Percentiles rank a stretch among this genome's conserved stretches.
These are phyloP conservation scores for Pseudopithomyces maydicus DNA, from an alignment of 2,329 filamentous ascomycete species.

Conservation along the genomic window DNA sequence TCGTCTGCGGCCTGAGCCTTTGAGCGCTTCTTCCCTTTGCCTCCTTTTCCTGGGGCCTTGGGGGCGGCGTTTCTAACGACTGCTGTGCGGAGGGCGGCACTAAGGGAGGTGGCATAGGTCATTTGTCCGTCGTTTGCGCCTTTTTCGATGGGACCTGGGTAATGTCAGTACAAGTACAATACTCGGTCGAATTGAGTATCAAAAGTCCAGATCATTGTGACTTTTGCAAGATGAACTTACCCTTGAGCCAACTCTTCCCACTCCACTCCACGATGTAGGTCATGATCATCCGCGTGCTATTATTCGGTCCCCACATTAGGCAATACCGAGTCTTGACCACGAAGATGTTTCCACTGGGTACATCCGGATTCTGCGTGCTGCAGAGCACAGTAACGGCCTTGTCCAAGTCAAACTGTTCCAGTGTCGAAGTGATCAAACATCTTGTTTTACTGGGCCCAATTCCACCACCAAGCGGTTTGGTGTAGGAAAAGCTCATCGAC, in stretches of 20 bases:
- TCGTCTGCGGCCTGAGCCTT: slow-evolving; percentile 59
- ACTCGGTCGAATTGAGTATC: not conserved
- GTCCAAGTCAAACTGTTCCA: slow-evolving; percentile 87
- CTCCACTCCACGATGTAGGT: slow-evolving; percentile 95
- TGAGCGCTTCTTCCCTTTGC: slow-evolving; percentile 58
- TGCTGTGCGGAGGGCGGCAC: slow-evolving; percentile 73
- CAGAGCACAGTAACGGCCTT: slow-evolving; percentile 83
- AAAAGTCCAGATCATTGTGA: not conserved
- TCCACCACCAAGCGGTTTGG: slow-evolving; percentile 82
- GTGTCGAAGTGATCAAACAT: slow-evolving; percentile 81
- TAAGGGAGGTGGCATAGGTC: slow-evolving; percentile 79
- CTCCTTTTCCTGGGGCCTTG: slow-evolving; percentile 54
- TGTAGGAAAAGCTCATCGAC: slow-evolving; percentile 79
- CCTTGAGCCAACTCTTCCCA: slow-evolving; percentile 97
- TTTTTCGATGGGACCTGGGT: slow-evolving; percentile 88
- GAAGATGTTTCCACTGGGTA: slow-evolving; percentile 92
- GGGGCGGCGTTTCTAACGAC: slow-evolving; percentile 66
- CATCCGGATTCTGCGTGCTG: slow-evolving; percentile 88
- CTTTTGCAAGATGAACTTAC: slow-evolving; percentile 56
- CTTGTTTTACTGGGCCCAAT: slow-evolving; percentile 95
- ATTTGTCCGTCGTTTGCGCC: slow-evolving; percentile 89
- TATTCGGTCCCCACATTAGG: slow-evolving; percentile 87
- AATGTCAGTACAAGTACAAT: not conserved
- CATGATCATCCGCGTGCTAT: slow-evolving; percentile 81
- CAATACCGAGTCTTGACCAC: slow-evolving; percentile 93